Percentiles rank a stretch among this genome's conserved stretches.
phyloP scores from a whole-genome alignment of 192 early-diverging fungal genomes.

The Rhizoclosmatium globosum region DNA sequence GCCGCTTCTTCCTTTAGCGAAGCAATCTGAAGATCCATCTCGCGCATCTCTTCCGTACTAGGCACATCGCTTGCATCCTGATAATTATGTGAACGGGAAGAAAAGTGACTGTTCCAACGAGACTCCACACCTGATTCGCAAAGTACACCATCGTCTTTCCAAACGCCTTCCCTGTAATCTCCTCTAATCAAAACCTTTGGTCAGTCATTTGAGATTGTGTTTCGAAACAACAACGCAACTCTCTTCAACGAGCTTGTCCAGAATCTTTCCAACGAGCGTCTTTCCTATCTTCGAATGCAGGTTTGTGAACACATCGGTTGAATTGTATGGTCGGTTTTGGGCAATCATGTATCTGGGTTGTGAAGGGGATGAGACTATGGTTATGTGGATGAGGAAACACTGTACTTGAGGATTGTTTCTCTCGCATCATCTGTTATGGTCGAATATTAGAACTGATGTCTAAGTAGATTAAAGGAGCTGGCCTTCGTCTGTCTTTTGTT shows the following conservation, averaged over 20 bases:
- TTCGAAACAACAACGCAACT: not conserved
- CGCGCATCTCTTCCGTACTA: slow-evolving; percentile 32
- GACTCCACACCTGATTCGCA: slow-evolving; percentile 5
- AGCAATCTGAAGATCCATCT: slow-evolving; percentile 41
- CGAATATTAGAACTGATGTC: not conserved
- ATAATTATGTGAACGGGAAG: not conserved
- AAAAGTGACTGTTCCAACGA: not conserved
- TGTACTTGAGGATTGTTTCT: slow-evolving; percentile 21
- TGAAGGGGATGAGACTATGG: not conserved
- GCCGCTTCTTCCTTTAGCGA: slow-evolving; percentile 37
- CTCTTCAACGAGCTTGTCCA: slow-evolving; percentile 49
- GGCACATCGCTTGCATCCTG: slow-evolving; percentile 20
- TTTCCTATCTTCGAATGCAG: slow-evolving; percentile 47
- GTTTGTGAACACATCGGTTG: slow-evolving; percentile 54
- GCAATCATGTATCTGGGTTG: slow-evolving; percentile 28
- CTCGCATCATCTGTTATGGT: slow-evolving; percentile 21
- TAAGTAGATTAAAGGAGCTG: not conserved
- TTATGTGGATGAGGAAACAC: not conserved
- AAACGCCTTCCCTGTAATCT: slow-evolving; percentile 28
- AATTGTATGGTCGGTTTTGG: slow-evolving; percentile 52
- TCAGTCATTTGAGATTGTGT: not conserved
- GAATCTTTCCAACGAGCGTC: slow-evolving; percentile 41
- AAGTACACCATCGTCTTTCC: slow-evolving; percentile 27
- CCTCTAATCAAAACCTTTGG: not conserved
- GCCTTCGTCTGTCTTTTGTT: slow-evolving; percentile 28